These are phyloP conservation scores for Fusarium sp. DNA, from an alignment of 2,329 filamentous ascomycete genomes.

Conservation along the genomic window DNA sequence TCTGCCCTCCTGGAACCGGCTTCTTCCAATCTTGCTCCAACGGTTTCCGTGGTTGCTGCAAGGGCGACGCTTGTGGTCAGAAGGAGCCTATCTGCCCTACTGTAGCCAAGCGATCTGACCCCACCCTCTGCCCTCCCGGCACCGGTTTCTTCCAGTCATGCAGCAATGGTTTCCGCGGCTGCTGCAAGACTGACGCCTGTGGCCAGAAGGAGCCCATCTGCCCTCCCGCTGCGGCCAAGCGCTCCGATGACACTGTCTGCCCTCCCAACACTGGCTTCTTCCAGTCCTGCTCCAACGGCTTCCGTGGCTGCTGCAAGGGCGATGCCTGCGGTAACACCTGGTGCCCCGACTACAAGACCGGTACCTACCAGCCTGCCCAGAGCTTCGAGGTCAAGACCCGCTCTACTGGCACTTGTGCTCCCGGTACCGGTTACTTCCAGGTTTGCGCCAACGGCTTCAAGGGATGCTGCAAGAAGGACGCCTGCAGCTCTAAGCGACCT, in stretches of 20 bases:
- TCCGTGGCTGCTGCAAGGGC: constrained; percentile 33
- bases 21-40: constrained; percentile 30
- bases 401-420: constrained; percentile 12
- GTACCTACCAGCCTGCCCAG: constrained; percentile 28
- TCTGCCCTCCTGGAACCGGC: constrained; percentile 12
- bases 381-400: constrained; percentile 23
- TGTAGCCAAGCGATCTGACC: constrained; percentile 3
- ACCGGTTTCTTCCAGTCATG: constrained; percentile 22
- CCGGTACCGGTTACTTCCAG: constrained; percentile 24
- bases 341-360: constrained; percentile 34
- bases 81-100: constrained; percentile 3
- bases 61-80: constrained; percentile 18
- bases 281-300: constrained; percentile 27
- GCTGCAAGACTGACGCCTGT: constrained; percentile 26
- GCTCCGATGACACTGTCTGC: constrained; percentile 13
- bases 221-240: neutral
- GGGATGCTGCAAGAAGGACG: constrained; percentile 37
- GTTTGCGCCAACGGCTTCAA: constrained; percentile 31
- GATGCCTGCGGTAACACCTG: constrained; percentile 23
- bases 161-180: constrained; percentile 28
- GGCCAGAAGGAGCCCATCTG: neutral
- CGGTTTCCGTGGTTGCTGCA: constrained; percentile 32
- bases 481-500: constrained; percentile 22
- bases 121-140: constrained; percentile 15
- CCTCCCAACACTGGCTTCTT: constrained; percentile 15